Evolutionary conservation across 257 asterid genomes (phyloP), one percentile per base, ranked within the genome.

Genomic region (Avicennia marina): DNA sequence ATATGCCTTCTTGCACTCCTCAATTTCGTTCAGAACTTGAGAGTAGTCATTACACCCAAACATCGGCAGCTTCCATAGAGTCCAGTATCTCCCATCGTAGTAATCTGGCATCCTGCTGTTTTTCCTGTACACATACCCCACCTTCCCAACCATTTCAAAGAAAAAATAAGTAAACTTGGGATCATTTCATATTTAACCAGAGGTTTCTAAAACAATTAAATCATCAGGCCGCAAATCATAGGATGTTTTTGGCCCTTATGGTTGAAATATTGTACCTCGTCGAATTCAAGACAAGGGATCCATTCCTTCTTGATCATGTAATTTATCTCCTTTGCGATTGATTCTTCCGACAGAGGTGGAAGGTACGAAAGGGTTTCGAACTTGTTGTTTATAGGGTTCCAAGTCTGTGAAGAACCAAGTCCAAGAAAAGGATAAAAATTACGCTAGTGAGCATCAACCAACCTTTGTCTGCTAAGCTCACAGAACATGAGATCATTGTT

Each of bases 61-160:
- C 90, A 71, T 78, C 7, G 86, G 90, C 68, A 82, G 70, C 69
- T 76, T 76, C 84, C 86, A 74, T 24, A 81, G 36, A 7, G 86
- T 78, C 81, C 81, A 81, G 53, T 81, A 78, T 36, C 86, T 72
- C 42, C 87, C 83, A 45, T 81, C 85, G 24, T 75, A 81, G 69
- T 75, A 78, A 17, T 78, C 78, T 27, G 90, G 81, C 63, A 79
- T 67, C 60, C 39, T 70, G 60, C 81, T 73, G 60, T 81, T 70
- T 32, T 78, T 69, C 38, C 83, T 78, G 47, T 56, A 54, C 24
- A 75, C 83, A 45, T 56, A 66, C 0, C 82, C 82, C 62, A 51
- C 67, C 89, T 79, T 36, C 32, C 43, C 19, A 2, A 38, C 7
- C 34, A 52, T 42, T 13, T 27, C 17, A 11, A 7, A 38, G 38